Base-by-base conservation (phyloP, 495 filamentous ascomycete genomes). In the Aspergillus taichungensis region DNA sequence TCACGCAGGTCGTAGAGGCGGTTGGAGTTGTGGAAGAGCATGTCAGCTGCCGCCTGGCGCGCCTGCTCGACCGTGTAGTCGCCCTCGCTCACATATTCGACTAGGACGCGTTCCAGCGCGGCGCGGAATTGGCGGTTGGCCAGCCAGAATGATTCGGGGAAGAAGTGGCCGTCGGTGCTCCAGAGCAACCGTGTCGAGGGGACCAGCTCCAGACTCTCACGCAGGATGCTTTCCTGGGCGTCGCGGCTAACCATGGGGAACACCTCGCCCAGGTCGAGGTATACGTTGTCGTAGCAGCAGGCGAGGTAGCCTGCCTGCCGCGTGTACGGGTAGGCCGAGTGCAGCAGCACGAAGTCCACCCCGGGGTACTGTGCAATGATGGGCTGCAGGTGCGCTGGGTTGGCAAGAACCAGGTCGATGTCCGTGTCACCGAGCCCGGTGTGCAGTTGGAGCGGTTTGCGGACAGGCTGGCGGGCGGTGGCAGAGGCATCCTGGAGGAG, bases 401-500 rank as follows among this genome's bases (percentile, higher is more conserved):
- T 90, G 0, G 87, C 76, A 40, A 71, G 73, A 0, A 76, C 55
- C 6, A 94, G 69, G 37, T 69, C 76, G 41, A 94, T 83, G 62
- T 94, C 87, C 50, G 83, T 87, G 53, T 94, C 88, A 0, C 88
- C 89, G 1, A 94, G 71, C 0, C 89, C 89, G 0, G 87, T 91
- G 53, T 94, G 88, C 46, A 95, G 85, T 54, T 94, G 88, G 28
- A 95, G 57, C 1, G 89, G 87, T 54, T 92, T 92, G 46, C 68
- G 74, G 13, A 56, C 44, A 51, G 44, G 38, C 2, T 37, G 37
- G 48, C 33, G 37, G 14, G 36, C 28, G 47, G 40, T 39, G 34
- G 38, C 14, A 31, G 43, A 45, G 28, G 49, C 51, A 33, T 40
- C 40, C 43, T 52, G 52, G 30, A 61, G 53, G 46, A 47, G 18